Conservation (phyloP, 1,139 yeast genomes). For the Scheffersomyces titani region DNA sequence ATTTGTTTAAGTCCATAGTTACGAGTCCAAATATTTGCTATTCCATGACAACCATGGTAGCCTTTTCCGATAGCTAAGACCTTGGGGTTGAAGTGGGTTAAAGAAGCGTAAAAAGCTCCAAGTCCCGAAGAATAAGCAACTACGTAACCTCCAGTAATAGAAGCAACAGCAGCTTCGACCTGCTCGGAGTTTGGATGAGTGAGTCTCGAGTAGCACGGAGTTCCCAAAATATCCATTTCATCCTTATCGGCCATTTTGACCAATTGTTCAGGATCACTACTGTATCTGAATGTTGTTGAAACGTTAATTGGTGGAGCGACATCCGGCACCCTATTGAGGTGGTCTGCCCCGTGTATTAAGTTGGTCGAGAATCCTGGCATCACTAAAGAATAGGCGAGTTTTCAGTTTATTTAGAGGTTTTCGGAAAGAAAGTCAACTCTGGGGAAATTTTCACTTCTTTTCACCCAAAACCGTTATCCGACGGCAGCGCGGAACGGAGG, state of each 20-base stretch:
- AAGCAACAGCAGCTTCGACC: conserved; percentile 65
- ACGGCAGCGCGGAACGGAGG: not conserved
- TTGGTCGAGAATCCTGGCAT: conserved; percentile 53
- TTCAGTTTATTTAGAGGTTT: not conserved
- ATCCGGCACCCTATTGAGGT: conserved; percentile 45
- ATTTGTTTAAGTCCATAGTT: conserved; percentile 58
- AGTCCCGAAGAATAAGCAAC: conserved; percentile 73
- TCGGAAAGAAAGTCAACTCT: not conserved
- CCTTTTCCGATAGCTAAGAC: conserved; percentile 74
- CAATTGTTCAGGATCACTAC: conserved; percentile 53
- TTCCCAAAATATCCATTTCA: conserved; percentile 13
- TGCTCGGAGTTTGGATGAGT: conserved; percentile 72
- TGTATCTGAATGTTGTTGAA: conserved; percentile 74
- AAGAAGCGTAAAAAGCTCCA: conserved; percentile 76
- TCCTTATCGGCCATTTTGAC: conserved; percentile 41
- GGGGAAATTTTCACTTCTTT: not conserved
- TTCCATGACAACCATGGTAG: conserved; percentile 82
- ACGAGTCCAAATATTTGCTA: conserved; percentile 62
- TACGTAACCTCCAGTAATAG: conserved; percentile 58
- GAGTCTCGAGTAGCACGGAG: conserved; percentile 64
- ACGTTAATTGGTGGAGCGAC: conserved; percentile 82
- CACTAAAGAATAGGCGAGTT: not conserved
- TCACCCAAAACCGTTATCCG: not conserved
- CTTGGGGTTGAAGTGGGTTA: conserved; percentile 74
- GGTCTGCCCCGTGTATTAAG: conserved; percentile 66